Base-by-base conservation (phyloP, 1,284 basidiomycete species). In the Tilletia setariae region DNA sequence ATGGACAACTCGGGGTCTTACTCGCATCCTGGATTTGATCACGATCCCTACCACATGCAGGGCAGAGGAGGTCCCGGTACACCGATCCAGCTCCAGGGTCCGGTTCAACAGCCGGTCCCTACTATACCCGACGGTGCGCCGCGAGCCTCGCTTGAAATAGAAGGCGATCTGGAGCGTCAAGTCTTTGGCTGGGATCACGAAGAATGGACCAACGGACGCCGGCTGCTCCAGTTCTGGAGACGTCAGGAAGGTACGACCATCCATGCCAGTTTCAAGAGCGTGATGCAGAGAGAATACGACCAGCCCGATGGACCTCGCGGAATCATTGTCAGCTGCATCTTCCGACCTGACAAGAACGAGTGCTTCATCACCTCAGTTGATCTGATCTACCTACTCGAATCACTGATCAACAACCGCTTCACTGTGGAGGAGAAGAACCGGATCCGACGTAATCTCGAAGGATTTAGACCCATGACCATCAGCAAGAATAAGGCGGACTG, bases 371-470 rank as follows among this genome's bases (percentile, higher is more conserved):
- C 94, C 15, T 95, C 93, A 0, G 94, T 97, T 71, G 94, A 98
- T 82, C 89, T 93, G 80, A 95, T 98, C 80, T 92, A 91, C 81
- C 87, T 97, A 19, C 88, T 98, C 65, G 93, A 97, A 84, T 89
- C 90, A 15, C 86, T 98, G 56, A 90, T 94, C 40, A 90, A 89
- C 30, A 88, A 88, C 47, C 86, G 90, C 63, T 95, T 96, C 80
- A 90, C 90, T 23, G 91, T 95, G 51, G 93, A 95, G 83, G 94
- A 97, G 86, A 97, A 96, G 87, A 97, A 97, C 80, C 87, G 94
- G 49, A 96, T 97, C 76, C 87, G 95, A 66, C 87, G 94, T 68
- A 97, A 97, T 83, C 85, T 98, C 43, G 94, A 98, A 83, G 92
- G 91, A 23, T 91, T 96, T 81, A 87, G 90, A 65, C 94, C 95